A percentile compares a stretch with the other conserved stretches of the same genome.
phyloP scores from a whole-genome alignment of 2,329 filamentous ascomycete species.

The Phyllosticta citribraziliensis region DNA sequence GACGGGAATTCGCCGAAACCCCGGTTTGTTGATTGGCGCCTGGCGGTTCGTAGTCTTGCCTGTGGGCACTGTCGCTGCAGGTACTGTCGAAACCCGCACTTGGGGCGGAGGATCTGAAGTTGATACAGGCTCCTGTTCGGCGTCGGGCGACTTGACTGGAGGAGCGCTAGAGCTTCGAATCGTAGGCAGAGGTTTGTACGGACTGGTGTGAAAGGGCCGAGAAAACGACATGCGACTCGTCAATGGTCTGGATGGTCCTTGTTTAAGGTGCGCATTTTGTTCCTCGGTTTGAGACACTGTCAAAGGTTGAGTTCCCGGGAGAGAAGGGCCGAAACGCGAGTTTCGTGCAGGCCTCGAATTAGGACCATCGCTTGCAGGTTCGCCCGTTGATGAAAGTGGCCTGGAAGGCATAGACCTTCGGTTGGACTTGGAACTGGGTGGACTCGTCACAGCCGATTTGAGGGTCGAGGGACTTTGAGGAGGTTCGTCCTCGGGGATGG shows the following conservation, averaged over 20 bases:
- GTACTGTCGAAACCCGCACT: not conserved
- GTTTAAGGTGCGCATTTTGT: not conserved
- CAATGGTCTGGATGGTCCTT: not conserved
- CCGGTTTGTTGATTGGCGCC: constrained; percentile 24
- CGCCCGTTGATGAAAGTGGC: constrained; percentile 13
- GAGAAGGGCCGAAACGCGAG: not conserved
- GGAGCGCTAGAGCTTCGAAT: constrained; percentile 6
- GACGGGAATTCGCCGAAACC: constrained; percentile 26
- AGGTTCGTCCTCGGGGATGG: constrained; percentile 15
- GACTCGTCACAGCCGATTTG: constrained; percentile 30
- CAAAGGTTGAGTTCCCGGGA: not conserved
- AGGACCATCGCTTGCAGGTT: not conserved
- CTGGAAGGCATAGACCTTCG: constrained; percentile 30
- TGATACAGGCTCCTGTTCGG: constrained; percentile 1
- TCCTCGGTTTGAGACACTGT: not conserved
- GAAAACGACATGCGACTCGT: constrained; percentile 10
- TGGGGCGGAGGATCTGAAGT: not conserved
- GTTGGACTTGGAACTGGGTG: constrained; percentile 17
- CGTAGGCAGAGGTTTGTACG: constrained; percentile 2
- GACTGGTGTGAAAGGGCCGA: constrained; percentile 1
- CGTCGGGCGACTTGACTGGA: not conserved
- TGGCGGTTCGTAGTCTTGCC: constrained; percentile 15
- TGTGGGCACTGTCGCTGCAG: not conserved
- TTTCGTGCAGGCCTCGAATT: not conserved
- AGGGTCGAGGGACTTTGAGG: constrained; percentile 25